Conservation (phyloP, 805 yeast genomes). For the Yamadazyma takamatsuzukensis region DNA sequence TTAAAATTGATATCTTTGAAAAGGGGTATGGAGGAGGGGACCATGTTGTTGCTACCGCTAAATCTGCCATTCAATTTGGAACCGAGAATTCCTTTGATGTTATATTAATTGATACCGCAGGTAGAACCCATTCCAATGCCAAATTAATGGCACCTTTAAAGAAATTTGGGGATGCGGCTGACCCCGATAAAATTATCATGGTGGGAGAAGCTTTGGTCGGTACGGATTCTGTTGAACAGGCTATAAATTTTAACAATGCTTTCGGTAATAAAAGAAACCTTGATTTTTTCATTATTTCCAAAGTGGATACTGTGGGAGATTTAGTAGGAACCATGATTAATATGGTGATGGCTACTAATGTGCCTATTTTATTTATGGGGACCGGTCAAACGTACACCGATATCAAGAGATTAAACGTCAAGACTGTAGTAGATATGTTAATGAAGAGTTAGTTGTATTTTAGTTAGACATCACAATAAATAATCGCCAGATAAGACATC, state of each 20-base stretch:
- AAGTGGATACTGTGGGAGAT: slow-evolving; percentile 97
- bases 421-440: slow-evolving; percentile 85
- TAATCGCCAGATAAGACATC: too few species aligned
- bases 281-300: slow-evolving; percentile 89
- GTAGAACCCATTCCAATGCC: slow-evolving; percentile 93
- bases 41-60: slow-evolving; percentile 87
- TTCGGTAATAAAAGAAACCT: slow-evolving; percentile 79
- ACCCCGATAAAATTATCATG: slow-evolving; percentile 96
- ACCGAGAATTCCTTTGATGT: slow-evolving; percentile 69
- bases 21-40: slow-evolving; percentile 98
- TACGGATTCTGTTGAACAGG: slow-evolving; percentile 95
- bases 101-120: slow-evolving; percentile 94
- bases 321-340: slow-evolving; percentile 95
- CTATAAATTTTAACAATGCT: slow-evolving; percentile 86
- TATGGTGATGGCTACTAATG: slow-evolving; percentile 94
- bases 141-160: slow-evolving; percentile 93
- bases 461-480: too few species aligned
- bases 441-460: slow-evolving; percentile 63
- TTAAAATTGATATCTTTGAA: slow-evolving; percentile 74
- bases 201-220: slow-evolving; percentile 98
- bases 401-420: slow-evolving; percentile 82
- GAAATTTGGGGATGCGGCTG: slow-evolving; percentile 91
- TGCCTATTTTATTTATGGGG: slow-evolving; percentile 93
- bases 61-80: slow-evolving; percentile 82
- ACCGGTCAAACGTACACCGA: slow-evolving; percentile 97